phyloP scores from a whole-genome alignment of 345 rosid species.

The Litchi chinensis region DNA sequence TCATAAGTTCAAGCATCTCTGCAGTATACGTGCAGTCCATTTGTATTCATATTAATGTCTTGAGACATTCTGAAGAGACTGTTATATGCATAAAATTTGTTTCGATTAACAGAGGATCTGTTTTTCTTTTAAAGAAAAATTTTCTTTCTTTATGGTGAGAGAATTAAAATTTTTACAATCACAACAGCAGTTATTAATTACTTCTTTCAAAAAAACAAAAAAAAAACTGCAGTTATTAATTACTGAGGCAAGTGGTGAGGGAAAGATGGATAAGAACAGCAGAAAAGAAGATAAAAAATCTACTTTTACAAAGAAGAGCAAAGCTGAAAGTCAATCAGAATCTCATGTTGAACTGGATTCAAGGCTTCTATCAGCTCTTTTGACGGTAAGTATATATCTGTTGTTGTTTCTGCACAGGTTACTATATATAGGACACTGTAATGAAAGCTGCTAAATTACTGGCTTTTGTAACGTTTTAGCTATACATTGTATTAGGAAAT shows the following conservation, averaged over 20 bases:
- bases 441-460: background rate
- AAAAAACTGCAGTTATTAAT: slow-evolving; percentile 76
- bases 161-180: slow-evolving; percentile 18
- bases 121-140: background rate
- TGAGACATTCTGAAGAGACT: background rate
- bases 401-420: background rate
- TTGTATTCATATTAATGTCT: background rate
- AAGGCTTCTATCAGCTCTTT: slow-evolving; percentile 82
- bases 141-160: slow-evolving; percentile 8
- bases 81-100: background rate
- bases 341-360: slow-evolving; percentile 91
- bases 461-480: background rate
- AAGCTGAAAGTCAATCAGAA: slow-evolving; percentile 45
- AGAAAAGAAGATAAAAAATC: slow-evolving; percentile 30
- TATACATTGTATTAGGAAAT: slow-evolving; percentile 5
- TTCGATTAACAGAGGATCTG: background rate
- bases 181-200: slow-evolving; percentile 62
- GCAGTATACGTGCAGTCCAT: background rate
- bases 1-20: background rate
- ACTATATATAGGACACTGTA: background rate
- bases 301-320: slow-evolving; percentile 36
- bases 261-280: slow-evolving; percentile 34
- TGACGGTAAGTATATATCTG: slow-evolving; percentile 56
- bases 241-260: slow-evolving; percentile 51
- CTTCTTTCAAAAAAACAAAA: too few relatives aligned